Evolutionary conservation across 176 grass and related monocot species (phyloP).

Genomic region (Triticum dicoccoides): DNA sequence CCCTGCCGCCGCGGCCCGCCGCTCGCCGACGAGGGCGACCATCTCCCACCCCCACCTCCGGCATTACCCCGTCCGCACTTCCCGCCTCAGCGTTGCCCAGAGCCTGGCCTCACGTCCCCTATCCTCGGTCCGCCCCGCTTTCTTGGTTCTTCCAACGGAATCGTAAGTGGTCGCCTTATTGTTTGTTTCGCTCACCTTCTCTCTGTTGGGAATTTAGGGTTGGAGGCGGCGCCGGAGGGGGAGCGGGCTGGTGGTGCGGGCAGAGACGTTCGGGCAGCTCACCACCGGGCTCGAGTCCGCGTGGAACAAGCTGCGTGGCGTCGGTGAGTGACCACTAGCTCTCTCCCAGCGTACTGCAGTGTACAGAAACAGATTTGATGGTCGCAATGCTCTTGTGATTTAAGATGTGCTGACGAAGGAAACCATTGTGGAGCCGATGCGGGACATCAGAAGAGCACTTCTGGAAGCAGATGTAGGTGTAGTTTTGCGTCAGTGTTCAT

Average conservation of each 20-base stretch:
- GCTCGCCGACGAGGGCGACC: background rate
- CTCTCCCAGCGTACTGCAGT: background rate
- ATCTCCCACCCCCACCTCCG: background rate
- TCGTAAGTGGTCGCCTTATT: background rate
- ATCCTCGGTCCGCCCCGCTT: background rate
- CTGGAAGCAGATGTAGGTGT: conserved; percentile 82
- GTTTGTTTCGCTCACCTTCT: background rate
- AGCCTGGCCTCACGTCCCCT: conserved; percentile 1
- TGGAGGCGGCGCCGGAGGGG: conserved; percentile 28
- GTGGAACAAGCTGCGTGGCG: conserved; percentile 93
- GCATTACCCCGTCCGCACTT: background rate
- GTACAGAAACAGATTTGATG: background rate
- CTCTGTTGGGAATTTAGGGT: background rate
- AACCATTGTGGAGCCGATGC: conserved; percentile 79
- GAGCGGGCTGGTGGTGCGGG: conserved; percentile 52
- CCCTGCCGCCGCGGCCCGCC: background rate
- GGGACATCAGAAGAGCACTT: conserved; percentile 91
- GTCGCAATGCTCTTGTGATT: conserved; percentile 16
- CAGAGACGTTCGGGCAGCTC: conserved; percentile 97
- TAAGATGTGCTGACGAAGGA: conserved; percentile 84
- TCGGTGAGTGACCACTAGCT: conserved; percentile 44
- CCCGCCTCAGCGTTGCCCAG: background rate
- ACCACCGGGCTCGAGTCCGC: conserved; percentile 89
- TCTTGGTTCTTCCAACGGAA: background rate
- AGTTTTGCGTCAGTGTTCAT: background rate